phyloP scores from a whole-genome alignment of 352 stramenopile species.

The Pseudoperonospora humuli region DNA sequence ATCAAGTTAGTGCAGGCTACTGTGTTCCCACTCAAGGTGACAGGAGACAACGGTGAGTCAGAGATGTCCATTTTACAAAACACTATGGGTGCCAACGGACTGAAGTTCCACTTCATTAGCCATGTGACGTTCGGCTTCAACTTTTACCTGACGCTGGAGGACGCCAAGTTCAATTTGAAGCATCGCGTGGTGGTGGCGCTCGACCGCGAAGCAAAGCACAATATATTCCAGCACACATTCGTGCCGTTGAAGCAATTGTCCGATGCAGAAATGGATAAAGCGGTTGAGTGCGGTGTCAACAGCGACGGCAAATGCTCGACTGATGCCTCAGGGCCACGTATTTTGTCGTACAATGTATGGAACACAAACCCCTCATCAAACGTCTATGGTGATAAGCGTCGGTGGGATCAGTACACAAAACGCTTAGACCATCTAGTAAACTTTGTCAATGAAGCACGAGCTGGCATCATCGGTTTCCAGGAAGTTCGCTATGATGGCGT shows the following conservation, averaged over 20 bases:
- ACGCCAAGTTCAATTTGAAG: slow-evolving; percentile 38
- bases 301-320: slow-evolving; percentile 11
- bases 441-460: slow-evolving; percentile 39
- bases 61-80: slow-evolving; percentile 65
- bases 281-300: slow-evolving; percentile 8
- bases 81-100: slow-evolving; percentile 23
- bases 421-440: slow-evolving; percentile 63
- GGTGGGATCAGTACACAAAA: slow-evolving; percentile 71
- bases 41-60: slow-evolving; percentile 57
- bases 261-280: slow-evolving; percentile 6
- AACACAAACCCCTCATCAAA: slow-evolving; percentile 79
- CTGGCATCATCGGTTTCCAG: slow-evolving; percentile 80
- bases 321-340: slow-evolving; percentile 30
- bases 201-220: slow-evolving; percentile 63
- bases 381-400: slow-evolving; percentile 44
- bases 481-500: slow-evolving; percentile 80
- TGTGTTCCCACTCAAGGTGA: slow-evolving; percentile 43
- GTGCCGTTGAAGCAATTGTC: slow-evolving; percentile 12
- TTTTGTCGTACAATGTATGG: slow-evolving; percentile 87
- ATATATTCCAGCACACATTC: slow-evolving; percentile 70
- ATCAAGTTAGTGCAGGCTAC: slow-evolving; percentile 25
- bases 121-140: slow-evolving; percentile 67
- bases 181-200: slow-evolving; percentile 60
- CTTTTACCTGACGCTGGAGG: slow-evolving; percentile 60
- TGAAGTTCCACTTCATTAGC: slow-evolving; percentile 42